Percentiles rank a stretch among this genome's conserved stretches.
Evolutionary conservation across 2,329 filamentous ascomycete species (phyloP).

Genomic region (Fusarium burgessii): DNA sequence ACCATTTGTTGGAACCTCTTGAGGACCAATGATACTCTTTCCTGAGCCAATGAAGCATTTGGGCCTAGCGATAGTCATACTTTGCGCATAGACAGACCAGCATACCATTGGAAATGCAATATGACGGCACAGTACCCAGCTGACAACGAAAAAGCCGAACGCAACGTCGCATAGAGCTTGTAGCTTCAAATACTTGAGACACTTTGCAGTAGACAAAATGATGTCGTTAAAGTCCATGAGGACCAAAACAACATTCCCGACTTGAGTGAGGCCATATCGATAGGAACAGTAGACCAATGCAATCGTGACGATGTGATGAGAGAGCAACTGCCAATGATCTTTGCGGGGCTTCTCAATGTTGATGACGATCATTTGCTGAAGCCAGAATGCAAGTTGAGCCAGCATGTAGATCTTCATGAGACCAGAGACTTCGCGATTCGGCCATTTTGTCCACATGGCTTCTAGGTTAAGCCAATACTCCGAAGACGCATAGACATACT

Average conservation of each 20-base stretch:
- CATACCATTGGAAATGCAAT: slow-evolving; percentile 81
- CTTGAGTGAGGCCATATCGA: slow-evolving; percentile 84
- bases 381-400: slow-evolving; percentile 89
- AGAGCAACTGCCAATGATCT: slow-evolving; percentile 95
- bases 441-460: slow-evolving; percentile 88
- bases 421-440: slow-evolving; percentile 77
- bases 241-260: slow-evolving; percentile 88
- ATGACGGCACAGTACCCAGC: slow-evolving; percentile 88
- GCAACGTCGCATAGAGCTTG: slow-evolving; percentile 80
- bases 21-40: slow-evolving; percentile 65
- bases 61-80: slow-evolving; percentile 51
- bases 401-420: slow-evolving; percentile 90
- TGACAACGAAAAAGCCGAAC: slow-evolving; percentile 88
- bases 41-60: slow-evolving; percentile 77
- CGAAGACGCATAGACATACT: slow-evolving; percentile 85
- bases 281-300: slow-evolving; percentile 84
- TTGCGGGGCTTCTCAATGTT: slow-evolving; percentile 95
- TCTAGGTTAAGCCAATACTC: slow-evolving; percentile 81
- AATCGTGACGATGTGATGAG: slow-evolving; percentile 91
- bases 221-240: slow-evolving; percentile 93
- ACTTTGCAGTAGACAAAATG: slow-evolving; percentile 78
- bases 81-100: slow-evolving; percentile 70
- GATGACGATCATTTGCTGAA: slow-evolving; percentile 93
- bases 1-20: slow-evolving; percentile 58
- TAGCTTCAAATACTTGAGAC: slow-evolving; percentile 88